Base-by-base conservation (phyloP, 2,329 filamentous ascomycete genomes). In the Diaporthe caulivora region DNA sequence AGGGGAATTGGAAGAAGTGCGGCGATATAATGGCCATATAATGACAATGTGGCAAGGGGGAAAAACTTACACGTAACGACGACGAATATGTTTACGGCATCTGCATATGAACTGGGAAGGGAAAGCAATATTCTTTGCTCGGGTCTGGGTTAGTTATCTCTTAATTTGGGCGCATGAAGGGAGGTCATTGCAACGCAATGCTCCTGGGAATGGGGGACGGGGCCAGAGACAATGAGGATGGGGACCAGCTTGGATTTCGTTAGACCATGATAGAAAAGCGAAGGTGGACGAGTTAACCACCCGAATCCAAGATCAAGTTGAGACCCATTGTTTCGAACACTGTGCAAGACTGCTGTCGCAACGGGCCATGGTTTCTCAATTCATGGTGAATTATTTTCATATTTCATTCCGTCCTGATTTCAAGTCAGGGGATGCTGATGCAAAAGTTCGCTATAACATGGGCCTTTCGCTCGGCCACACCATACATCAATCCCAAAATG, bases 1-100 rank as follows among this genome's bases (percentile, higher is more conserved):
- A 26, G 24, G 15, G 5, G 26, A 17, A 29, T 10, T 29, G 51
- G 24, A 24, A 34, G 2, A 47, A 18, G 13, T 11, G 0, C 13
- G n/a, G 42, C 29, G 60, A 34, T 49, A 26, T 49, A 49, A 49
- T 17, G n/a, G n/a, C 31, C 62, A 67, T 40, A 18, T 67, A 67
- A 53, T 67, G 21, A 53, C n/a, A 15, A 47, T 53, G 11, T 1
- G 13, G n/a, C 31, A n/a, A 31, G 47, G 8, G 7, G 51, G 1
- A 18, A 5, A 49, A 18, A 44, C n/a, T n/a, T 4, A 13, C 29
- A 53, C 40, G 47, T 67, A 53, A 67, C 62, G 62, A 67, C 62
- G 62, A 65, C 29, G 26, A 65, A 40, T 47, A 17, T 67, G 31
- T 67, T 67, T 67, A 53, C 62, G 62, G 62, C 47, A 67, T 67